Base-by-base conservation (phyloP, 768 basidiomycete species). In the Agaricus blazei region DNA sequence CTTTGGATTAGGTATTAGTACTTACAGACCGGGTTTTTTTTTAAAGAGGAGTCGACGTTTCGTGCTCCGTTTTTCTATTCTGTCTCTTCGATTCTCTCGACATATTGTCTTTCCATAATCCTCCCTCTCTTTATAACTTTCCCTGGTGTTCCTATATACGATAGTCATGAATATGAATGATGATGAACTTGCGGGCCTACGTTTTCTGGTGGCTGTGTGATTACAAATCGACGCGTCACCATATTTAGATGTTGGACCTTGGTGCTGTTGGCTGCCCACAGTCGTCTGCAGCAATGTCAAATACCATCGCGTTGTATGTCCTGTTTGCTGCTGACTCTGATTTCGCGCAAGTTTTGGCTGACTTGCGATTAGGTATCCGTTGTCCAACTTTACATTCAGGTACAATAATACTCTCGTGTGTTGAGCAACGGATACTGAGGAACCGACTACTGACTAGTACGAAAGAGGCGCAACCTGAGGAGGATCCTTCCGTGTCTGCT, bases 401-500 rank as follows among this genome's bases (percentile, higher is more conserved):
- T 88, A 54, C 51, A 48, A 51, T 41, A 46, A 26, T 7, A 3
- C 28, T 27, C 28, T 12, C 28, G 15, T 28, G 29, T 15, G 11
- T 15, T 28, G 26, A 29, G 11, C 12, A 29, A 28, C 27, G 12
- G 14, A 27, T 24, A 24, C 23, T 24, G 43, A 15, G 48, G 15
- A 28, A 27, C 37, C 36, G 42, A 52, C 59, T 51, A 57, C 64
- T 44, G 15, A 34, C 55, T 49, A 96, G 94, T 67, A 93, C 93
- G 43, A 97, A 98, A 68, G 95, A 97, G 65, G 86, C 93, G 0
- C 97, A 98, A 67, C 92, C 93, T 6, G 94, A 98, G 65, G 97
- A 99, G 69, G 97, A 98, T 64, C 91, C 94, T 0, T 95, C 93
- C 28, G 97, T 99, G 2, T 87, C 93, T 1, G 93, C 95, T 2